Conservation (phyloP, 176 grass and related monocot species). For the Carex scoparia region DNA sequence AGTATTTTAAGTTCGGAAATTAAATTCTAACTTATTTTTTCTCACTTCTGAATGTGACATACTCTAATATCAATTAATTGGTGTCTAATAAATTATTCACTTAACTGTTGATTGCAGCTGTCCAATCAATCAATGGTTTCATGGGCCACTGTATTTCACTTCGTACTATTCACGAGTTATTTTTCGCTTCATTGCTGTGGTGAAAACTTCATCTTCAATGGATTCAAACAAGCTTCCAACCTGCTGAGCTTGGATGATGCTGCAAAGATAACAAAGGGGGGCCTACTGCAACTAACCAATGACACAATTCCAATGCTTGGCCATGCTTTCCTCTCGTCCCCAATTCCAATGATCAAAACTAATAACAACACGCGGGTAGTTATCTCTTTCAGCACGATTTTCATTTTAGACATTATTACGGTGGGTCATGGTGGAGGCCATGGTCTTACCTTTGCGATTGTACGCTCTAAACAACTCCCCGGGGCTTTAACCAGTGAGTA, state of each 20-base stretch:
- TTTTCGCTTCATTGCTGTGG: neutral
- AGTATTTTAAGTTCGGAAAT: neutral
- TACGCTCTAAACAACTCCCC: slow-evolving; percentile 5
- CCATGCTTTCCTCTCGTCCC: slow-evolving; percentile 37
- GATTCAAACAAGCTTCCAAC: slow-evolving; percentile 25
- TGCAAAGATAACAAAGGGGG: slow-evolving; percentile 20
- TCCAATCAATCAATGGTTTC: neutral
- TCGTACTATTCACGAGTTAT: slow-evolving; percentile 11
- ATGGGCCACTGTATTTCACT: neutral
- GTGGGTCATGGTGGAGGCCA: slow-evolving; percentile 13
- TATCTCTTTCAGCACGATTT: slow-evolving; percentile 38
- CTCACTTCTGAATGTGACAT: neutral
- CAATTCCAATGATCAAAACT: slow-evolving; percentile 8
- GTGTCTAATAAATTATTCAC: neutral
- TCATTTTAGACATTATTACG: slow-evolving; percentile 37
- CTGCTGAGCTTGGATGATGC: slow-evolving; percentile 33
- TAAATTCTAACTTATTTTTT: neutral
- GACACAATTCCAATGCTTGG: slow-evolving; percentile 9
- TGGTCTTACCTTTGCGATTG: slow-evolving; percentile 18
- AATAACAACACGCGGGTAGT: neutral
- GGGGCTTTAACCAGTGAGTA: neutral
- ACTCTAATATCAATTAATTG: neutral
- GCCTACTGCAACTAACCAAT: slow-evolving; percentile 46
- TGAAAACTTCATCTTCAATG: slow-evolving; percentile 33
- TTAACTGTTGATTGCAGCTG: neutral